Percentiles rank a stretch among this genome's conserved stretches.
Evolutionary conservation across 202 grass and related monocot genomes (phyloP).

Genomic region (Cymbopogon flexuosus): DNA sequence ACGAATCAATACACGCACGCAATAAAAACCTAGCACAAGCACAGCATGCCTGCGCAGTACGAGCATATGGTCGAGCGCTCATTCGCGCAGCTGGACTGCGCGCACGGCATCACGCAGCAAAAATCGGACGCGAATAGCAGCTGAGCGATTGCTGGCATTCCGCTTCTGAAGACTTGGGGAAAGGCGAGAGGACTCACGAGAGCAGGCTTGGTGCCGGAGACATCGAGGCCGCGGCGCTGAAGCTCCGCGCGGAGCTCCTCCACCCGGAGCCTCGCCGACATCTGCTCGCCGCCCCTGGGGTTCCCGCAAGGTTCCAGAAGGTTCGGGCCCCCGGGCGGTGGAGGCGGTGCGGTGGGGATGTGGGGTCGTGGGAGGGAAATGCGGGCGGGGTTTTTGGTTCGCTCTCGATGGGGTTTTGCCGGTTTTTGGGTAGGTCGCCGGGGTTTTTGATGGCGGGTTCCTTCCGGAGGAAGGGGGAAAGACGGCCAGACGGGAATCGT

Average conservation of each 20-base stretch:
- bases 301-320: conserved; percentile 9
- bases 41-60: neutral
- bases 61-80: neutral
- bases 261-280: conserved; percentile 59
- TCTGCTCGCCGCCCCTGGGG: conserved; percentile 1
- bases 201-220: conserved; percentile 45
- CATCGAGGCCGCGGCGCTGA: conserved; percentile 46
- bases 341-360: neutral
- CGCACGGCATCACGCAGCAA: neutral
- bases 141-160: neutral
- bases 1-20: neutral
- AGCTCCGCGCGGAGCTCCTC: conserved; percentile 56
- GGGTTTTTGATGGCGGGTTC: conserved; percentile 3
- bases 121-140: neutral
- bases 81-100: neutral
- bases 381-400: neutral
- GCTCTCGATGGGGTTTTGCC: neutral
- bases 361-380: neutral
- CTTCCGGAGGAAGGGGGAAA: neutral
- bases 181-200: conserved; percentile 35
- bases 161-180: neutral
- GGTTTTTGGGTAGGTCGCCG: neutral
- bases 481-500: neutral
- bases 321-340: neutral
- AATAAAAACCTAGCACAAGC: neutral